Evolutionary conservation across 805 yeast species (phyloP).

Genomic region (Babjeviella inositovora): DNA sequence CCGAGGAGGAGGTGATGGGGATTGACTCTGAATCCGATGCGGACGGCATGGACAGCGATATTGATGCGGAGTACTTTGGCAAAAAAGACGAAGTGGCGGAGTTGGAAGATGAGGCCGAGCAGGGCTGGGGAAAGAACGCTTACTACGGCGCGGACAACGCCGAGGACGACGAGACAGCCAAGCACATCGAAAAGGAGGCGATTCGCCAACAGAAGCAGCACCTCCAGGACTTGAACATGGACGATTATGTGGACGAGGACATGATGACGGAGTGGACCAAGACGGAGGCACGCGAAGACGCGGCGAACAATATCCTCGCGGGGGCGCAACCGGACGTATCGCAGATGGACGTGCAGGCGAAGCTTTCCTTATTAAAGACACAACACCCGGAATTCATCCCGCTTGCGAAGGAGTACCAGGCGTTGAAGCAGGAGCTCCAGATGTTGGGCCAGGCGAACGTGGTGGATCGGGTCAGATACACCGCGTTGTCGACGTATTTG

Average conservation of each 20-base stretch:
- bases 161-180: constrained; percentile 66
- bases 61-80: constrained; percentile 26
- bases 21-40: constrained; percentile 29
- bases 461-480: constrained; percentile 30
- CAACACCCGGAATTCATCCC: constrained; percentile 79
- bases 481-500: constrained; percentile 66
- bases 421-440: constrained; percentile 22
- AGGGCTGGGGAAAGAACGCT: constrained; percentile 25
- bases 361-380: constrained; percentile 33
- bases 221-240: constrained; percentile 59
- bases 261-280: constrained; percentile 68
- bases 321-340: constrained; percentile 25
- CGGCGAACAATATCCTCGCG: constrained; percentile 11
- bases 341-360: constrained; percentile 34
- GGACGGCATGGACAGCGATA: constrained; percentile 29
- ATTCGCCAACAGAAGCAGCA: constrained; percentile 71
- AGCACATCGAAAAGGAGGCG: constrained; percentile 78
- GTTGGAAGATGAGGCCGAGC: constrained; percentile 6
- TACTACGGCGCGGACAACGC: constrained; percentile 50
- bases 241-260: constrained; percentile 65
- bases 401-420: constrained; percentile 41
- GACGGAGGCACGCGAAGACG: constrained; percentile 29
- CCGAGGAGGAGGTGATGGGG: constrained; percentile 42
- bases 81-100: constrained; percentile 18
- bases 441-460: constrained; percentile 16